Percentiles rank a stretch among this genome's conserved stretches.
These are phyloP conservation scores for Phytopythium chamaehyphon DNA, from an alignment of 352 stramenopile genomes.

Conservation along the genomic window DNA sequence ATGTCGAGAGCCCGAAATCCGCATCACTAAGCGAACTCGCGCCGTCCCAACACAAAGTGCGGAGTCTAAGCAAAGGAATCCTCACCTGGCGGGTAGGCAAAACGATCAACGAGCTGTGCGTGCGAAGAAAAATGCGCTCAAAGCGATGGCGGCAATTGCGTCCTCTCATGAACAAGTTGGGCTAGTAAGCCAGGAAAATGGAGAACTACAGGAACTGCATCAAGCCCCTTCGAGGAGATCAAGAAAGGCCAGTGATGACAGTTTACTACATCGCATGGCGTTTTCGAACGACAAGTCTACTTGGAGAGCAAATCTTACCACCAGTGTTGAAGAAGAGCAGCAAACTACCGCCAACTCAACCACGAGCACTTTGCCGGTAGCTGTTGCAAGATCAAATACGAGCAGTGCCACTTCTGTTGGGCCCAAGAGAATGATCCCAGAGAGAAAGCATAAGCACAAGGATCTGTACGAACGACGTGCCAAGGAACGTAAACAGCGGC, in stretches of 20 bases:
- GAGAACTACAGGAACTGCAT: background rate
- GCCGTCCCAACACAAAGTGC: slow-evolving; percentile 17
- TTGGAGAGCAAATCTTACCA: slow-evolving; percentile 47
- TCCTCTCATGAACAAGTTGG: slow-evolving; percentile 12
- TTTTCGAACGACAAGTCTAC: slow-evolving; percentile 38
- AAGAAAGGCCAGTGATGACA: slow-evolving; percentile 52
- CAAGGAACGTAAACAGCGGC: slow-evolving; percentile 45
- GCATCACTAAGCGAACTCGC: slow-evolving; percentile 38
- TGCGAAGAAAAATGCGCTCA: slow-evolving; percentile 35
- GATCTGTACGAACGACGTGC: slow-evolving; percentile 55
- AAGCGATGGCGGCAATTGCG: slow-evolving; percentile 41
- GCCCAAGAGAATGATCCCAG: slow-evolving; percentile 24
- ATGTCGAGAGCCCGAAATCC: slow-evolving; percentile 40
- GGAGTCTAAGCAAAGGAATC: slow-evolving; percentile 32
- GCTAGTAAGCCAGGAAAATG: slow-evolving; percentile 6
- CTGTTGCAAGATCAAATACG: background rate
- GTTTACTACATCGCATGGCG: slow-evolving; percentile 51
- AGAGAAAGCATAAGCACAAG: slow-evolving; percentile 63
- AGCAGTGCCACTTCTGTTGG: background rate
- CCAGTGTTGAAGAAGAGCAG: slow-evolving; percentile 41
- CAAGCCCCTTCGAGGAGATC: slow-evolving; percentile 16
- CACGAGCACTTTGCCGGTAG: too few relatives aligned
- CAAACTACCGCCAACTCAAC: background rate
- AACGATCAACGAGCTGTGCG: slow-evolving; percentile 55
- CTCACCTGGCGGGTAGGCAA: slow-evolving; percentile 29